Evolutionary conservation across 2,329 filamentous ascomycete genomes (phyloP), one percentile per base, ranked within the genome.

Genomic region (Diplodia sapinea): DNA sequence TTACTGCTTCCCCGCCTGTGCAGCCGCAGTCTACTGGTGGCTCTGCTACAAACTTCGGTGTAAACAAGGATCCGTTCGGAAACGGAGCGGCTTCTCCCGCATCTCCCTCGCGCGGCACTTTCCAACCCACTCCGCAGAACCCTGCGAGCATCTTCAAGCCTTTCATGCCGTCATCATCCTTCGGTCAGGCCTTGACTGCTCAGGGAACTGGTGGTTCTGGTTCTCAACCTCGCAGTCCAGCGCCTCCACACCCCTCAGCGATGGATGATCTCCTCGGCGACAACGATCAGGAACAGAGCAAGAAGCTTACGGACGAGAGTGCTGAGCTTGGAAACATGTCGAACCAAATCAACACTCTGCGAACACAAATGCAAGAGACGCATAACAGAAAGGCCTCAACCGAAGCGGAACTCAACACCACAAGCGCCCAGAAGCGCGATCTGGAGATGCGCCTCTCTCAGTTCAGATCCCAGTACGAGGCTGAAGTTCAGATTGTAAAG

Each of bases 251-350:
- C 68, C 79, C 83, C 40, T 83, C 86, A 62, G 83, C 84, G 11
- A 84, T 89, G 62, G 93, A 97, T 73, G 95, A 98, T 78, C 85
- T 98, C 8, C 85, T 99, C n/a, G 92, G 92, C 17, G 94, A 97
- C 73, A 90, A 89, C 71, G 94, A 98, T 71, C 91, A 91, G 1
- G 93, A 96, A 74, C 88, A 94, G 66, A 94, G 90, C 80, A 95
- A 91, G 78, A 96, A 91, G 77, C 83, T 98, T 31, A 95, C 91
- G 0, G 90, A 89, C 71, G 95, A 99, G 76, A 95, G 94, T 2
- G 90, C 91, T 0, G 95, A 99, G 78, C 85, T 99, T 68, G 95
- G 94, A 63, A 98, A 99, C 76, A 85, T 99, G 72, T 97, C 94
- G 0, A 98, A 96, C 77, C 95, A 98, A 78, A 93, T 99, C 71